Evolutionary conservation across 129 eudicot genomes (phyloP).

Genomic region (Erigeron canadensis): DNA sequence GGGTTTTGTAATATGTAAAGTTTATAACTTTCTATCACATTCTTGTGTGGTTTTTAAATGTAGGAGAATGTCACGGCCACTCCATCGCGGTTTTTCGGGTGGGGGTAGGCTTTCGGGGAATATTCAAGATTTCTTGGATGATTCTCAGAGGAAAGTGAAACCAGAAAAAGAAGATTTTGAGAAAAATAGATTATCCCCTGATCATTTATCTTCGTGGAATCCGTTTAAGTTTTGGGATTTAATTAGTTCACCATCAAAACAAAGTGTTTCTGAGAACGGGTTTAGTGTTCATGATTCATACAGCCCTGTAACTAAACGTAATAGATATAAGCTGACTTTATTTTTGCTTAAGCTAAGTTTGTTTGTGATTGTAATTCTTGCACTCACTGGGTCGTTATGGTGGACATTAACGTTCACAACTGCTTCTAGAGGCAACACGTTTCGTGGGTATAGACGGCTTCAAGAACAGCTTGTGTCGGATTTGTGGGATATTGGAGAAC

Average conservation of each 20-base stretch:
- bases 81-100: conserved; percentile 74
- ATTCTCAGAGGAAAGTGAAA: conserved; percentile 79
- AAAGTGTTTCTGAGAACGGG: conserved; percentile 51
- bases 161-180: conserved; percentile 72
- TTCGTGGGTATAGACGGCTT: conserved; percentile 77
- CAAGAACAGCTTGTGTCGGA: conserved; percentile 96
- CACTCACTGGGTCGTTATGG: conserved; percentile 93
- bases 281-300: conserved; percentile 52
- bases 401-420: conserved; percentile 80
- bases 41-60: conserved; percentile 37
- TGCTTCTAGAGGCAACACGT: conserved; percentile 61
- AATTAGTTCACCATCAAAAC: conserved; percentile 52
- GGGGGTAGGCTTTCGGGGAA: conserved; percentile 63
- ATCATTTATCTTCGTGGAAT: conserved; percentile 46
- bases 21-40: neutral
- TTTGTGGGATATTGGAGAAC: conserved; percentile 77
- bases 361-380: conserved; percentile 69
- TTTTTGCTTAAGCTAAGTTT: conserved; percentile 68
- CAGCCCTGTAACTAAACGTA: conserved; percentile 54
- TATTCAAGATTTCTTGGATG: conserved; percentile 66
- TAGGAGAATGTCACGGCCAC: conserved; percentile 85
- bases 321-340: conserved; percentile 61
- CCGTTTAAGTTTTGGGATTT: conserved; percentile 52
- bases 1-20: neutral
- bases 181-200: conserved; percentile 39